Base-by-base conservation (phyloP, 495 filamentous ascomycete genomes). In the Cryomyces antarcticus region DNA sequence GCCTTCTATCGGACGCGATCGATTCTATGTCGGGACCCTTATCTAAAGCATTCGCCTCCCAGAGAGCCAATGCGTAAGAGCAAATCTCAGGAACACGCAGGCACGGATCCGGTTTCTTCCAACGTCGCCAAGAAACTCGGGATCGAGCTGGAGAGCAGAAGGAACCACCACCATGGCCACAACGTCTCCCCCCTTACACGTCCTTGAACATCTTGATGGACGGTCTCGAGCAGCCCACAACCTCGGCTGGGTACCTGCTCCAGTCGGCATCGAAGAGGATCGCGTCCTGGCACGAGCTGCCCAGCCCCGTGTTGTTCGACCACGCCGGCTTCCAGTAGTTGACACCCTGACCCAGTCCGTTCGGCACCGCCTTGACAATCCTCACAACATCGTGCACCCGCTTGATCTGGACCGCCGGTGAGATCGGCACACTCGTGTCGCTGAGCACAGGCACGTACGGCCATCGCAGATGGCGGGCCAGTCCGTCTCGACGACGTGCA, bases 241-340 rank as follows among this genome's bases (percentile, higher is more conserved):
- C 52, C 36, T 48, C 52, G 28, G 49, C 29, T n/a, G 58, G 46
- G 17, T 12, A 52, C 7, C 49, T 40, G 35, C 53, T 57, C 51
- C 56, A 62, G 44, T 62, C 58, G 1, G 53, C 33, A 24, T 43
- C 38, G 46, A 62, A 62, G 38, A 64, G 41, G 41, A 59, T 58
- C 4, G 53, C 51, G 49, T 57, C 51, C 30, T 55, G 41, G 37
- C 61, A 64, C 39, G 48, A 47, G 44, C 55, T 57, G 36, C 60
- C 59, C 27, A 62, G 42, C 3, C 54, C 50, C 10, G 59, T 60
- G 40, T 52, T 56, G 40, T 60, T 60, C 39, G 61, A 42, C 62
- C 64, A 64, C 1, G 61, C 60, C 5, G 63, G 61, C 52, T 67
- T 62, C 63, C 63, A 67, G 42, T 65, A 65, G 41, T 56, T 52